Conservation (phyloP, 305 asterid species). For the Euphrasia arctica region DNA sequence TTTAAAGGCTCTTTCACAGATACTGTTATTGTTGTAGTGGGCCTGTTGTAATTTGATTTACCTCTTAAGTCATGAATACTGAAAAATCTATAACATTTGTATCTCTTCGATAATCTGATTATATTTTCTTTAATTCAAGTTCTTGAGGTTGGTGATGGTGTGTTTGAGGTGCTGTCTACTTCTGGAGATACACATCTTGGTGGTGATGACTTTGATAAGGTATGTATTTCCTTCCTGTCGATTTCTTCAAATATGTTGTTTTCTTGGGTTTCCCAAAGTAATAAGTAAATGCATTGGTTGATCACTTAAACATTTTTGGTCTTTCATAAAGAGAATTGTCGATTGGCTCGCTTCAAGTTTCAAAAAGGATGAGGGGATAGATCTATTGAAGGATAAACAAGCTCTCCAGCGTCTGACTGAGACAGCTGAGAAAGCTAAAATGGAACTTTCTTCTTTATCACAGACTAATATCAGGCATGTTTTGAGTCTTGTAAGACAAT, state of each 20-base stretch:
- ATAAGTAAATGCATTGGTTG: background rate
- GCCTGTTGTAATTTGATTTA: background rate
- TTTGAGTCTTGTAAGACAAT: background rate
- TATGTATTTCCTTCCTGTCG: slow-evolving; percentile 20
- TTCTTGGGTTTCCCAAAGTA: background rate
- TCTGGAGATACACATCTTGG: slow-evolving; percentile 96
- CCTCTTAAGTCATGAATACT: background rate
- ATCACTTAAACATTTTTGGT: background rate
- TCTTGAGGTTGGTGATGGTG: slow-evolving; percentile 95
- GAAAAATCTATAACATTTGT: too few species aligned
- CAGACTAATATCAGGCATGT: slow-evolving; percentile 69
- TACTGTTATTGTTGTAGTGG: background rate
- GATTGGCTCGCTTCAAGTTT: slow-evolving; percentile 76
- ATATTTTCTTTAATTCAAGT: slow-evolving; percentile 39
- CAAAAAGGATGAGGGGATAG: slow-evolving; percentile 76
- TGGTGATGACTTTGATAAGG: slow-evolving; percentile 94
- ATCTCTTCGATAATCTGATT: too few species aligned
- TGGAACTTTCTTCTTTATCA: slow-evolving; percentile 76
- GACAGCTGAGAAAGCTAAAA: slow-evolving; percentile 87
- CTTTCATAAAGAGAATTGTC: slow-evolving; percentile 58
- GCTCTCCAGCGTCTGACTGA: slow-evolving; percentile 91
- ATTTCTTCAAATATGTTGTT: background rate
- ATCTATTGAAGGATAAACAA: slow-evolving; percentile 83
- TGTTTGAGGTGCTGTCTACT: slow-evolving; percentile 84
- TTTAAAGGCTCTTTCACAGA: background rate